Evolutionary conservation across 2,329 filamentous ascomycete species (phyloP).

Genomic region (Calonectria crousiana): DNA sequence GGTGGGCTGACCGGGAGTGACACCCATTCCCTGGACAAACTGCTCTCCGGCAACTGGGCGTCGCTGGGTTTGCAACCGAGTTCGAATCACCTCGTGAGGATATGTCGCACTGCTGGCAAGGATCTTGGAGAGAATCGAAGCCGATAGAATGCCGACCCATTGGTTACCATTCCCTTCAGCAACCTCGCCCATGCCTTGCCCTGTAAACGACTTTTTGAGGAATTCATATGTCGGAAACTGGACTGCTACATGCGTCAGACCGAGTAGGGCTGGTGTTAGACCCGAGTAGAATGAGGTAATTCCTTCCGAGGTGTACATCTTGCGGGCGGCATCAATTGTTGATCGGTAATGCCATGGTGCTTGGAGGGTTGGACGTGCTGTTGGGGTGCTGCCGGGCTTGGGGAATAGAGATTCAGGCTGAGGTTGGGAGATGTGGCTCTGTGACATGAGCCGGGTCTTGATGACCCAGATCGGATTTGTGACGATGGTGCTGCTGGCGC

Average conservation of each 20-base stretch:
- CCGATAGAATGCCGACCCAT: conserved; percentile 85
- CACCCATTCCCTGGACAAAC: conserved; percentile 64
- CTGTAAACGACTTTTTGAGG: conserved; percentile 91
- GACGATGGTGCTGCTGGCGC: conserved; percentile 90
- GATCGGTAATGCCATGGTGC: conserved; percentile 92
- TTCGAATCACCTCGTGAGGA: conserved; percentile 95
- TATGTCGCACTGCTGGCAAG: conserved; percentile 96
- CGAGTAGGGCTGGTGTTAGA: conserved; percentile 89
- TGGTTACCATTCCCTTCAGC: conserved; percentile 65
- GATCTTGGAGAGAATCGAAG: conserved; percentile 94
- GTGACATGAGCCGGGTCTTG: conserved; percentile 98
- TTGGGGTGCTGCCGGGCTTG: conserved; percentile 65
- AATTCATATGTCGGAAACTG: conserved; percentile 98
- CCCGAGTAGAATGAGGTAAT: conserved; percentile 94
- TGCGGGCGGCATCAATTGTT: conserved; percentile 90
- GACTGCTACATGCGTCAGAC: conserved; percentile 94
- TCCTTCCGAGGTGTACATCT: conserved; percentile 95
- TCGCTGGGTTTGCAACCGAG: conserved; percentile 92
- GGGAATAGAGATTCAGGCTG: conserved; percentile 58
- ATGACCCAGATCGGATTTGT: conserved; percentile 99
- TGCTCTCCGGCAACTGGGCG: conserved; percentile 71
- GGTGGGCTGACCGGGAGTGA: conserved; percentile 43
- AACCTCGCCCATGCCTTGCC: conserved; percentile 83
- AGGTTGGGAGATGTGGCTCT: conserved; percentile 67
- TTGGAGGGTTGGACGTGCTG: conserved; percentile 66